Evolutionary conservation across 1,139 yeast species (phyloP), one percentile per base, ranked within the genome.

Genomic region (Entelexis sorbosivorans): DNA sequence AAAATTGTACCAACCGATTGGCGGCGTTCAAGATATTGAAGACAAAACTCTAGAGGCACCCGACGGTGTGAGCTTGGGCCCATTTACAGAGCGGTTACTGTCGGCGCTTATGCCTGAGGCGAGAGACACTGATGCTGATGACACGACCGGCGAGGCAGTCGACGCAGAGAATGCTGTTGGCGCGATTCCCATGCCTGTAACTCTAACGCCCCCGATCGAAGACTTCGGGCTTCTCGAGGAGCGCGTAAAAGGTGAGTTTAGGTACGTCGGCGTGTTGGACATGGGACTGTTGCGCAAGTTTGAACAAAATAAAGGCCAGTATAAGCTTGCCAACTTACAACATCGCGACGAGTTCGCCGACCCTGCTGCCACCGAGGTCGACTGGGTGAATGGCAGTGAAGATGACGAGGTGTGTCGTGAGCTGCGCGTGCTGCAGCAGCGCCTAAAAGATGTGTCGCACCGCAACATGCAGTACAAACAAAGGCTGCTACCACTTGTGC

Each of bases 361-460:
- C 29, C 53, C 56, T 4, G 22, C 49, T 4, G 31, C 22, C 7
- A 35, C 56, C 16, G 85, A 81, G 54, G 75, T 76, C 47, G 87
- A 82, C 65, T 89, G 96, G 96, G 70, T 82, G 24, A 74, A 76
- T 51, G 81, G 83, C 44, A 75, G 83, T 57, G 96, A 93, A 64
- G 99, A 93, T 66, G 98, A 93, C 66, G 98, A 93, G 66, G 79
- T 93, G 8, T 82, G 95, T 58, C 81, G 83, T 0, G 97, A 91
- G 62, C 71, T 91, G 56, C 73, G 98, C 56, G 66, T 69, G 24
- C 69, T 89, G 49, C 97, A 93, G 63, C 70, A 71, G 44, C 81
- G 84, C 55, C 70, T 93, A 53, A 77, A 75, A 56, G 76, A 73
- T 29, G 81, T 82, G 0, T 76, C 81, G 3, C 72, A 70, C 29